Percentiles rank a stretch among this genome's conserved stretches.
Evolutionary conservation across 2,329 filamentous ascomycete species (phyloP).

Genomic region (Alternaria metachromatica): DNA sequence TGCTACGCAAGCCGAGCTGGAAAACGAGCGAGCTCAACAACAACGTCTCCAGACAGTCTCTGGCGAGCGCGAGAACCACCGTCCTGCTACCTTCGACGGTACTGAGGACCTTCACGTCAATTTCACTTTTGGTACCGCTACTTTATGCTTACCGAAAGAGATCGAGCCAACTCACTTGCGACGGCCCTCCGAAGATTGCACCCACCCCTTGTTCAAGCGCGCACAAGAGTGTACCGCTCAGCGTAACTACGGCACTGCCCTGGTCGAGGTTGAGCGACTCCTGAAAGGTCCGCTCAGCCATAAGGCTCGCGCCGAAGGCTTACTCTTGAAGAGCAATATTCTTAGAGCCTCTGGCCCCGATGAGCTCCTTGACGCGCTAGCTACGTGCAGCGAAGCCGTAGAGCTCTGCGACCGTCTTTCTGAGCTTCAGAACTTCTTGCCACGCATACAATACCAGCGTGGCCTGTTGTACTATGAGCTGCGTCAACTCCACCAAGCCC

Average conservation of each 20-base stretch:
- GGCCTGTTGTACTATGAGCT: constrained; percentile 34
- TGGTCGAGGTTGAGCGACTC: constrained; percentile 33
- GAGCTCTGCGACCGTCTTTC: constrained; percentile 33
- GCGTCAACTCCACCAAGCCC: constrained; percentile 28
- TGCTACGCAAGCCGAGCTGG: constrained; percentile 41
- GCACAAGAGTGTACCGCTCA: constrained; percentile 26
- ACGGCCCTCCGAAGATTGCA: background rate
- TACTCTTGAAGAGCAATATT: constrained; percentile 40
- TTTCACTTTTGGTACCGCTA: constrained; percentile 21
- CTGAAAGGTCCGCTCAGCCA: constrained; percentile 33
- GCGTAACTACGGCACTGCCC: constrained; percentile 32
- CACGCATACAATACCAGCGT: constrained; percentile 36
- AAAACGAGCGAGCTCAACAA: constrained; percentile 35
- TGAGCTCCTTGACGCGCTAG: constrained; percentile 37
- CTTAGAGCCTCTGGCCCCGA: constrained; percentile 30
- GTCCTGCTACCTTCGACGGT: constrained; percentile 4
- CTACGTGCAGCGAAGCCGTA: constrained; percentile 41
- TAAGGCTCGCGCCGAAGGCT: constrained; percentile 34
- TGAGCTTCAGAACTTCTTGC: constrained; percentile 28
- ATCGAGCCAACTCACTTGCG: background rate
- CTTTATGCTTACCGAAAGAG: constrained; percentile 11
- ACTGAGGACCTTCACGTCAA: background rate
- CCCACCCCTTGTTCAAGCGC: constrained; percentile 24
- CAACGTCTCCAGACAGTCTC: constrained; percentile 16
- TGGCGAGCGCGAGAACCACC: background rate